Evolutionary conservation across 495 filamentous ascomycete species (phyloP).

Genomic region (Aspergillus asperescens): DNA sequence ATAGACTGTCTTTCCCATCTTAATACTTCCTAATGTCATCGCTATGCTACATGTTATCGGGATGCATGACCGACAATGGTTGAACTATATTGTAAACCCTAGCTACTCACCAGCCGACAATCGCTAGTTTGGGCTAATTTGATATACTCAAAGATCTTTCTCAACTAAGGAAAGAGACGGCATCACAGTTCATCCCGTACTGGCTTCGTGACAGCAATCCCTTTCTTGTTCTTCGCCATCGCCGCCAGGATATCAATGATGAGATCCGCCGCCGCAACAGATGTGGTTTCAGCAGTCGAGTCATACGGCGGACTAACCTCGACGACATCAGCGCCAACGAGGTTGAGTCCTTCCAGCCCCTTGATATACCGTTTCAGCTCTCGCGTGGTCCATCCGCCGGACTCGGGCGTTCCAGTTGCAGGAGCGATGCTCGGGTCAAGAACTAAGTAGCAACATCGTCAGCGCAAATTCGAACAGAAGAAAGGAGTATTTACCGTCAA

Average conservation of each 20-base stretch:
- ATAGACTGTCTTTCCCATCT: no score
- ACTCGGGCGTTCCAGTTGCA: conserved; percentile 29
- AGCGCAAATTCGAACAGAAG: not conserved
- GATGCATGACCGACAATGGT: no score
- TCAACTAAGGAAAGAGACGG: no score
- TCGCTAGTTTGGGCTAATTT: no score
- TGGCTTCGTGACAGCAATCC: not conserved
- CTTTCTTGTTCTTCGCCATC: conserved; percentile 13
- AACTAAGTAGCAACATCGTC: conserved; percentile 2
- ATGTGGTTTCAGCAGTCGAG: conserved; percentile 42
- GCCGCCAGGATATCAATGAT: conserved; percentile 27
- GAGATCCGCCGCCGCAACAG: conserved; percentile 42
- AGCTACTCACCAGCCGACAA: no score
- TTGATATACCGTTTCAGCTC: conserved; percentile 23
- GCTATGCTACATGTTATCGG: no score
- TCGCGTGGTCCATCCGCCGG: conserved; percentile 30
- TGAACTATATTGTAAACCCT: no score
- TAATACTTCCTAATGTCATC: no score
- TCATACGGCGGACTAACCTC: conserved; percentile 50
- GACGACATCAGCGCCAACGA: conserved; percentile 32
- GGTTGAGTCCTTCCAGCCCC: conserved; percentile 19
- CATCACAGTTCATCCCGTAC: conserved; percentile 16
- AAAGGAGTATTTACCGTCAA: no score
- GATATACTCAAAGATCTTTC: not conserved
- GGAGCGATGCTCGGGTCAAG: conserved; percentile 27